Evolutionary conservation across 768 basidiomycete genomes (phyloP).

Genomic region (Neoboletus brunneissimus): DNA sequence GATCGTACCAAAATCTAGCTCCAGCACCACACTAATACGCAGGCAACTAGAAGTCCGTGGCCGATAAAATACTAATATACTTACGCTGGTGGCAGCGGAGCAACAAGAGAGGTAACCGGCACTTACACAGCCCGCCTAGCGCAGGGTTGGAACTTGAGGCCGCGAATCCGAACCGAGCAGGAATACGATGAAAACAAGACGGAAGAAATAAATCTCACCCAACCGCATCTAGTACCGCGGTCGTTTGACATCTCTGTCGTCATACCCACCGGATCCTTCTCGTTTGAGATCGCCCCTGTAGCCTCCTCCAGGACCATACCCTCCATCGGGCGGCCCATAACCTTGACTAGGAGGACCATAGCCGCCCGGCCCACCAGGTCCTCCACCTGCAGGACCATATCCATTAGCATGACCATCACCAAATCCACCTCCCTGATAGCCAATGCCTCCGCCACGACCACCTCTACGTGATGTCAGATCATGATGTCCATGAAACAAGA

Average conservation of each 20-base stretch:
- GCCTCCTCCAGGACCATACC: constrained; percentile 45
- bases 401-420: constrained; percentile 53
- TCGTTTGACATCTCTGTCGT: constrained; percentile 80
- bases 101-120: constrained; percentile 28
- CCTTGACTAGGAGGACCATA: constrained; percentile 39
- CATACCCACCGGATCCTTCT: constrained; percentile 69
- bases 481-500: constrained; percentile 2
- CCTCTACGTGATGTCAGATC: constrained; percentile 40
- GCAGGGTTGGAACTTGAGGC: constrained; percentile 26
- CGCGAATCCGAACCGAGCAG: constrained; percentile 20
- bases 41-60: constrained; percentile 4
- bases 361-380: constrained; percentile 42
- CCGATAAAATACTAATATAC: constrained; percentile 36
- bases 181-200: constrained; percentile 24
- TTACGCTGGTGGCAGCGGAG: constrained; percentile 31
- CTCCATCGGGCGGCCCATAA: constrained; percentile 47
- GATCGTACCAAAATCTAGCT: constrained; percentile 8
- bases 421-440: constrained; percentile 61
- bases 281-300: constrained; percentile 76
- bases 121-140: constrained; percentile 37
- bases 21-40: constrained; percentile 4
- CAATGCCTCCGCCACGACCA: constrained; percentile 71
- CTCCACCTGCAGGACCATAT: constrained; percentile 49
- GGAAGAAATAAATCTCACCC: constrained; percentile 33
- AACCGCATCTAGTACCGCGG: constrained; percentile 65